These are phyloP conservation scores for Ophiostoma perfectum DNA, from an alignment of 2,329 filamentous ascomycete species.

Conservation along the genomic window DNA sequence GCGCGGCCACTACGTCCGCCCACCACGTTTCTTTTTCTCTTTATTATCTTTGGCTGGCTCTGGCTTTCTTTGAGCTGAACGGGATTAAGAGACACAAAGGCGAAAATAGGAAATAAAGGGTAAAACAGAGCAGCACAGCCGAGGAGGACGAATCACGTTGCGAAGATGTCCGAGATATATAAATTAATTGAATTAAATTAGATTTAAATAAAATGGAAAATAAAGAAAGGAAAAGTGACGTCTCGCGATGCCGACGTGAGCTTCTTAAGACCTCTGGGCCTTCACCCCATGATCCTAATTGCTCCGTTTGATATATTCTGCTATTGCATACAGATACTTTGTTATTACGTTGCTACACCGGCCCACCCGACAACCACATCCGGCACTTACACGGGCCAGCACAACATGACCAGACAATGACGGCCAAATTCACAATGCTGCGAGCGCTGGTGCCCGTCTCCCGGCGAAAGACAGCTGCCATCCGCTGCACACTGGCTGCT, in stretches of 20 bases:
- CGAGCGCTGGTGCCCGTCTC: not conserved
- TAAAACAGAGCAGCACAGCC: not conserved
- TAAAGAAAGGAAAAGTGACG: not conserved
- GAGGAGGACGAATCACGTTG: not conserved
- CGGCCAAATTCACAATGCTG: not conserved
- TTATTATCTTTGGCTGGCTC: not conserved
- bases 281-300: not conserved
- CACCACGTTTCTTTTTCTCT: slow-evolving; percentile 4
- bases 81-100: not conserved
- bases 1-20: slow-evolving; percentile 11
- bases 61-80: not conserved
- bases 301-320: not conserved
- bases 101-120: not conserved
- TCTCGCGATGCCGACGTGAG: not conserved
- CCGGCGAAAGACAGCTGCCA: not conserved
- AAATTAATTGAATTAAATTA: not conserved
- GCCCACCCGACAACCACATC: not conserved
- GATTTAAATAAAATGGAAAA: not conserved
- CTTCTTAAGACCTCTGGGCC: not conserved
- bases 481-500: not conserved
- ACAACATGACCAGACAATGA: slow-evolving; percentile 5
- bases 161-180: not conserved
- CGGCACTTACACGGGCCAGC: not conserved
- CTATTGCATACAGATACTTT: not conserved
- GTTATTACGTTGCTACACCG: not conserved